Evolutionary conservation across 306 rosid genomes (phyloP), one percentile per base, ranked within the genome.

Genomic region (Alnus glutinosa): DNA sequence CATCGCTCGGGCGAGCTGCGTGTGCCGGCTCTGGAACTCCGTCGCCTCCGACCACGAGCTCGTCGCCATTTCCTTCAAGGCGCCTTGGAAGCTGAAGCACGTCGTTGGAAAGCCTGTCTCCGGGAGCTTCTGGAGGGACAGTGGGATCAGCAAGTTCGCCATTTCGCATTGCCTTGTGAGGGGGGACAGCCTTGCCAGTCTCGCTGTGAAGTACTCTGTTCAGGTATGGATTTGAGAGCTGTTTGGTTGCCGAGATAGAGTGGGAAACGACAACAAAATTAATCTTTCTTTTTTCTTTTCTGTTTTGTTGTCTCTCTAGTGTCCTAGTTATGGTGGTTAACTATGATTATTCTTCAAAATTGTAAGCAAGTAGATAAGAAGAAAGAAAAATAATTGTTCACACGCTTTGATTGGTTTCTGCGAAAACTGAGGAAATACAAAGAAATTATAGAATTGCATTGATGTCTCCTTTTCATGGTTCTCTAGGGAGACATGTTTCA

Each of bases 91-190:
- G 69, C 48, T 95, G 77, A 89, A 83, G 55, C 78, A 78, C 3
- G 81, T 91, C 3, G 5, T 95, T 46, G 97, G 97, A 1, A 78
- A 88, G 55, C 98, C 99, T 0, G 66, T 84, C 51, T 93, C 99
- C 61, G 80, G 91, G 77, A 88, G 90, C 96, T 95, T 95, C 91
- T 95, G 99, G 99, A 85, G 96, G 83, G 96, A 93, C 75, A 91
- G 85, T 66, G 81, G 83, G 15, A 76, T 95, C 32, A 87, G 87
- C 4, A 95, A 91, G 81, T 95, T 95, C 84, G 96, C 98, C 49
- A 85, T 91, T 75, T 93, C 96, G 0, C 99, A 93, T 78, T 91
- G 85, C 48, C 83, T 95, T 32, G 72, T 86, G 48, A 91, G 85
- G 30, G 94, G 93, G 8, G 98, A 95, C 74, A 91, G 83, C 86